Base-by-base conservation (phyloP, 371 early-diverging fungal species). In the Apophysomyces variabilis region DNA sequence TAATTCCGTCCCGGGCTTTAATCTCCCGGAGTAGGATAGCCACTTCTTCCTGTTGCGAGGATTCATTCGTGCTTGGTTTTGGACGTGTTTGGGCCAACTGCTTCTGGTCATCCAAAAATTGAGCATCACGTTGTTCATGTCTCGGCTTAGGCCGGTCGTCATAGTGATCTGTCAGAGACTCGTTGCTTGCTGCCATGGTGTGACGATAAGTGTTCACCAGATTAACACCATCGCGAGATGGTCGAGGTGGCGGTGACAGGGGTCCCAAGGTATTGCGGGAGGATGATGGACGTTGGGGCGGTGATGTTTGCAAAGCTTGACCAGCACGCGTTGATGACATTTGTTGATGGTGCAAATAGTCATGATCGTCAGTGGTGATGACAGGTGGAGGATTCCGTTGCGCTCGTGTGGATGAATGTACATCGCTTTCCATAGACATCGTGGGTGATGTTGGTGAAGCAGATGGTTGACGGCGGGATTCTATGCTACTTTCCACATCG, bases 151-250 rank as follows among this genome's bases (percentile, higher is more conserved):
- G 65, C 46, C 73, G 61, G 60, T 66, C 50, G 38, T 73, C 60
- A 50, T 50, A 50, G 21, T 50, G 54, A 21, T 50, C 54, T 5
- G 54, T 50, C 9, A 50, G 9, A 9, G 54, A 50, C 11, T 50
- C 54, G 16, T 4, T 21, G 21, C 54, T 50, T 3, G 44, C 37
- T 7, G 66, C 64, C 57, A 77, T 65, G 1, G 74, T 75, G 38
- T 74, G 72, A 54, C 77, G 66, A 47, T 70, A 73, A 0, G 64
- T 16, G 21, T 63, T 70, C 26, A 44, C 65, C 9, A 82, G 65
- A n/a, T 76, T 74, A 7, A 83, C 83, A 21, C 83, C 83, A 60
- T 83, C 83, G n/a, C 80, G 77, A 5, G 83, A 77, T 18, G 83
- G 83, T 59, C 80, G 61, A 7, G 83, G 83, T 16, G 83, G 83